Evolutionary conservation across 352 stramenopile species (phyloP), one percentile per base, ranked within the genome.

Genomic region (Globisporangium abappressorium): DNA sequence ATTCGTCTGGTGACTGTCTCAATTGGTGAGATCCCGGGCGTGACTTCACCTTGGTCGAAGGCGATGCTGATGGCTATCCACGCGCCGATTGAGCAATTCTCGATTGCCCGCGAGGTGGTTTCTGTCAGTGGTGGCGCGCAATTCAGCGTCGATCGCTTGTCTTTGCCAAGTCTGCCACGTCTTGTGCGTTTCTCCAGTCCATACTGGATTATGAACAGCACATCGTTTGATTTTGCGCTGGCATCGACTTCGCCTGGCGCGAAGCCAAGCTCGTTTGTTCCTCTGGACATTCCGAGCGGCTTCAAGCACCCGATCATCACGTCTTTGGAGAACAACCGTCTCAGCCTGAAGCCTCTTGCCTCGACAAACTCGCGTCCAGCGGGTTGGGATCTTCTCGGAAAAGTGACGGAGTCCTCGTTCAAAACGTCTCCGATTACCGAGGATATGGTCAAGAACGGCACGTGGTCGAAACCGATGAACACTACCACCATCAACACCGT

Each of bases 181-280:
- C 75, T 96, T 24, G 82, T 96, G 26, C 87, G 86, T 5, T 91
- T 96, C 65, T 94, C 81, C 36, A 91, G 75, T 62, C 83, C 85
- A 5, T 94, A 94, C 73, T 96, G 88, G 88, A 84, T 96, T 64
- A 81, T 94, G 30, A 91, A 94, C 75, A 92, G 90, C 59, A 92
- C 88, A 0, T 89, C 85, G 7, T 68, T 96, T 57, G 69, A 86
- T 7, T 89, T 96, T 65, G 66, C 64, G 22, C 77, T 88, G 7
- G 82, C 83, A 5, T 91, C 84, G 2, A 81, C 82, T 11, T 74
- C 77, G 47, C 74, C 77, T 64, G 81, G 83, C 7, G 82, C 76
- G 1, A 92, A 91, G 64, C 22, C 61, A 5, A 84, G 54, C 54
- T 72, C 78, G n/a, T 76, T 88, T 1, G 70, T 77, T 22, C 67